phyloP scores from a whole-genome alignment of 768 basidiomycete species.

The Holtermanniella nyarrowii region DNA sequence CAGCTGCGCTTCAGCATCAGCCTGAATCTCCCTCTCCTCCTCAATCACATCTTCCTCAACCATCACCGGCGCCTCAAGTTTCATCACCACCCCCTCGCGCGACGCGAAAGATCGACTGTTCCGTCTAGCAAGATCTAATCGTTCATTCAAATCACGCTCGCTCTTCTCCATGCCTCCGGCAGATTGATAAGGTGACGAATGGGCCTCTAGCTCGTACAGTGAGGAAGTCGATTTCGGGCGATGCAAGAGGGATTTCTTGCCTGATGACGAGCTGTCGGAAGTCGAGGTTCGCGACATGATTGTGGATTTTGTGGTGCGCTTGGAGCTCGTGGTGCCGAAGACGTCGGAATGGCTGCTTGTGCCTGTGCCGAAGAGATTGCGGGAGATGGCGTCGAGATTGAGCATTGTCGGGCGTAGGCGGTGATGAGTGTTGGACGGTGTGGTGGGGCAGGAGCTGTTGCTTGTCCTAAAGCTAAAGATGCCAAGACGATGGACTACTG shows the following conservation, averaged over 20 bases:
- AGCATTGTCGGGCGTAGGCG: slow-evolving; percentile 71
- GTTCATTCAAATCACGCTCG: slow-evolving; percentile 56
- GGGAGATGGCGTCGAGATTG: slow-evolving; percentile 76
- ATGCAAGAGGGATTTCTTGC: not conserved
- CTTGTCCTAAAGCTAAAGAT: slow-evolving; percentile 79
- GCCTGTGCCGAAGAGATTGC: slow-evolving; percentile 67
- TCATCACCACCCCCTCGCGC: not conserved
- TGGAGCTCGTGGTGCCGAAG: slow-evolving; percentile 56
- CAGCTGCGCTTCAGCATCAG: not conserved
- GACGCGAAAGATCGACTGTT: slow-evolving; percentile 45
- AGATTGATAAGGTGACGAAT: not conserved
- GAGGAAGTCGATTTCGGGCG: not conserved
- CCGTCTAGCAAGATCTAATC: slow-evolving; percentile 67
- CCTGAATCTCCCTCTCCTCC: slow-evolving; percentile 1
- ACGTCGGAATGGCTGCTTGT: slow-evolving; percentile 53
- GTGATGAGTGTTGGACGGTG: slow-evolving; percentile 61
- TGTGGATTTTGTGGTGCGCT: slow-evolving; percentile 54
- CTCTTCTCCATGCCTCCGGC: slow-evolving; percentile 38
- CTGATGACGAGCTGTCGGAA: slow-evolving; percentile 9
- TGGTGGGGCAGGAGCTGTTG: slow-evolving; percentile 66
- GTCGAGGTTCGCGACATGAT: slow-evolving; percentile 63
- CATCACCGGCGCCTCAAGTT: not conserved
- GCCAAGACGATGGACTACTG: slow-evolving; percentile 53
- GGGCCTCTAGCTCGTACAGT: not conserved
- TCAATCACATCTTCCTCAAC: not conserved